Base-by-base conservation (phyloP, 2,329 filamentous ascomycete species). In the Epichloe glyceriae region DNA sequence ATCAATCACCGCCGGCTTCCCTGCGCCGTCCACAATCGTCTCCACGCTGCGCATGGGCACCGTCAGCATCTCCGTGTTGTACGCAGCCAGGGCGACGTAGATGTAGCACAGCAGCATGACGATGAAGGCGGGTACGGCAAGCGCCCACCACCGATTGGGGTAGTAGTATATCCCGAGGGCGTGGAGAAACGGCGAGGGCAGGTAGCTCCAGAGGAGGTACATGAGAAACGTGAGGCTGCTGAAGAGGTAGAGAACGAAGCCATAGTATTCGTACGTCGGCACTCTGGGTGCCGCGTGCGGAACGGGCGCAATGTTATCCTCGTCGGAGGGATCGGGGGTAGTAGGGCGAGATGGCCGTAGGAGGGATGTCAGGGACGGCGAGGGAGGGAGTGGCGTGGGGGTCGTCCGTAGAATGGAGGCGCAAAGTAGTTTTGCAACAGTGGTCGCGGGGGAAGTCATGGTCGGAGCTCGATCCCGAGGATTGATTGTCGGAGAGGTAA, bases 201-300 rank as follows among this genome's bases (percentile, higher is more conserved):
- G 81, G 68, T 93, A 97, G 14, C 86, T 86, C 93, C 90, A 96
- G 11, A 83, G 72, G 14, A 83, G 70, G 65, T 80, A 85, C 62
- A 79, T 75, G 63, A 85, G 73, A 64, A 97, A 97, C 2, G 82
- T 82, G 48, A 93, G 73, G 20, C 84, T 88, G 55, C 85, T 90
- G 63, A 91, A 88, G 39, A 98, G 78, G 71, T 98, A 97, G 47
- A 98, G 79, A 50, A 95, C 91, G 70, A 98, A 98, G 64, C 93
- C 93, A 66, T 97, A 97, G 78, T 97, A 98, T 66, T 98, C 93
- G 71, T 98, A 97, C 0, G 93, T 98, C n/a, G 93, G 93, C 2
- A 98, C 90, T 64, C 93, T 89, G 2, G 93, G 93, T 50, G 85
- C 85, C 2, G 89, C 90, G 51, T 88, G 85, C 5, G 90, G 88